Evolutionary conservation across 805 yeast species (phyloP), one percentile per base, ranked within the genome.

Genomic region (Sugiyamaella lignohabitans): DNA sequence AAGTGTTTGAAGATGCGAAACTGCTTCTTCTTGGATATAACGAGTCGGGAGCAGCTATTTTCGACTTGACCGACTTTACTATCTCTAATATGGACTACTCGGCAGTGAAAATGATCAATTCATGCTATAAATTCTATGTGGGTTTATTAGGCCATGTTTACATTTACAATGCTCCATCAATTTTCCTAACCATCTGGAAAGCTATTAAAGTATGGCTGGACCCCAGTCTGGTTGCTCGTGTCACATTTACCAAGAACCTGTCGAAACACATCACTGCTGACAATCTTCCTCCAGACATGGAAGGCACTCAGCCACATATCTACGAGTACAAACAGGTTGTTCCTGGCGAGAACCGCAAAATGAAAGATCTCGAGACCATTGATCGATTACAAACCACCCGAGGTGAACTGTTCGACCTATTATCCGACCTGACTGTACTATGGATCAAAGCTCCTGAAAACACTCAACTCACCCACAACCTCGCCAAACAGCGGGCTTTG

Each of bases 161-260:
- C 54, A 84, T 93, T 51, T 95, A 87, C 68, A 85, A 85, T 57
- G 97, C 98, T 0, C 98, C 98, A 20, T 88, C 97, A 97, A 79
- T 93, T 46, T 93, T 93, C 69, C 79, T 84, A 43, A 89, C 96
- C 18, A 86, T 91, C 49, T 93, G 98, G 98, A 84, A 82, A 56
- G 78, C 91, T 54, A 80, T 93, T 57, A 87, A 87, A 65, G 81
- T 82, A 57, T 91, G 97, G 98, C 71, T 91, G 47, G 98, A 93
- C 62, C 98, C 98, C 1, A 96, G 86, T 21, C 96, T 91, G 46
- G 95, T 96, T 0, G 74, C 89, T 17, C 91, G 91, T 66, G 87
- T 93, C 58, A 76, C 77, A 40, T 93, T 91, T 67, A 85, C 96
- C 19, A 75, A 79, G 47, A 96, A 91, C 47, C 66, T 91, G 57